These are phyloP conservation scores for Scytalidium lignicola DNA, from an alignment of 2,329 filamentous ascomycete species.

Conservation along the genomic window DNA sequence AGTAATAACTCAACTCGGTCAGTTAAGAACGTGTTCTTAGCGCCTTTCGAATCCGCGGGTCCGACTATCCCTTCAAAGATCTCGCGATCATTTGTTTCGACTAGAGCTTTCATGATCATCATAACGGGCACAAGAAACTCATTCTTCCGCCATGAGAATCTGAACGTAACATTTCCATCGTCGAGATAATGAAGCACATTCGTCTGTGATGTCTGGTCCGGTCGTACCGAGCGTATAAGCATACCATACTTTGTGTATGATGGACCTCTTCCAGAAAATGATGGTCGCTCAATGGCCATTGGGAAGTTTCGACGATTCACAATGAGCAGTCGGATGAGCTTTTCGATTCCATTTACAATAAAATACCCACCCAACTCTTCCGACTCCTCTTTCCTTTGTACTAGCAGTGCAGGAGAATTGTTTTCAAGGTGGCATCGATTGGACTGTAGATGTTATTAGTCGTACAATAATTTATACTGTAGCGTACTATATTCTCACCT, in stretches of 20 bases:
- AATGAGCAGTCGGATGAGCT: slow-evolving; percentile 88
- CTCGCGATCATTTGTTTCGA: slow-evolving; percentile 94
- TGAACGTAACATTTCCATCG: slow-evolving; percentile 93
- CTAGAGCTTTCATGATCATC: slow-evolving; percentile 93
- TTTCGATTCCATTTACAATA: slow-evolving; percentile 95
- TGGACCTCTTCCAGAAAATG: slow-evolving; percentile 81
- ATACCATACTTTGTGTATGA: slow-evolving; percentile 89
- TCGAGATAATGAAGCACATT: slow-evolving; percentile 94
- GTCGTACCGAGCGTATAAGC: slow-evolving; percentile 83
- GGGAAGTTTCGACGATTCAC: slow-evolving; percentile 90
- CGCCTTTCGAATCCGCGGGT: slow-evolving; percentile 66
- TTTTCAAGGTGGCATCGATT: slow-evolving; percentile 87
- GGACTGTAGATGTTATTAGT: slow-evolving; percentile 48
- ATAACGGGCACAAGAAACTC: slow-evolving; percentile 94
- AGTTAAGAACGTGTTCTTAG: slow-evolving; percentile 86
- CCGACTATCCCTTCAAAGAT: slow-evolving; percentile 94
- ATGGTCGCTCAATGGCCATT: slow-evolving; percentile 86
- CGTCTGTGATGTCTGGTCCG: slow-evolving; percentile 97
- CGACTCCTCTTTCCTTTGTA: slow-evolving; percentile 86
- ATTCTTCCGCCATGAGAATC: slow-evolving; percentile 96
- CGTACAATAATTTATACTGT: neutral
- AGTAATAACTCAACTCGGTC: slow-evolving; percentile 90
- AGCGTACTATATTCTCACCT: slow-evolving; percentile 43
- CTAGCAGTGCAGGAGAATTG: slow-evolving; percentile 75
- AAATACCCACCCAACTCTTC: slow-evolving; percentile 97